phyloP scores from a whole-genome alignment of 1,284 basidiomycete genomes.

The Pseudozyma pruni region DNA sequence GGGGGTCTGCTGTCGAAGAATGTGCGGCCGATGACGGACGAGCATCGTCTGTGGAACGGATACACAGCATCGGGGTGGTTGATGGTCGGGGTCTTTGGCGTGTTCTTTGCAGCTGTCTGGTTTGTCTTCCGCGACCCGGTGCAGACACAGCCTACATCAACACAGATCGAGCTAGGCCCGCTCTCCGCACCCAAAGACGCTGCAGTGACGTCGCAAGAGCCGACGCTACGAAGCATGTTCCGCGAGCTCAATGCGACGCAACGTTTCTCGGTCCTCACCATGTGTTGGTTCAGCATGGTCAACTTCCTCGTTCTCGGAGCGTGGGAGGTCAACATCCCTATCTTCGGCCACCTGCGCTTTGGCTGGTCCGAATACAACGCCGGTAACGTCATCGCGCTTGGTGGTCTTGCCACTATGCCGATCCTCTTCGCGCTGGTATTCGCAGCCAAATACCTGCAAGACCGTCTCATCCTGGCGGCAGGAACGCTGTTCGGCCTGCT shows the following conservation, averaged over 20 bases:
- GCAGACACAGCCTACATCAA: background rate
- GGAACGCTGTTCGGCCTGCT: slow-evolving; percentile 41
- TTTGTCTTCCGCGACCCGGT: slow-evolving; percentile 34
- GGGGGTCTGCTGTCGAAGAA: slow-evolving; percentile 42
- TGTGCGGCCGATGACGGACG: slow-evolving; percentile 32
- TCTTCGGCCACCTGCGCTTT: slow-evolving; percentile 38
- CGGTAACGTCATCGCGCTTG: slow-evolving; percentile 50
- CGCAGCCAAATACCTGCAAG: slow-evolving; percentile 37
- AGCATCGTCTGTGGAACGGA: slow-evolving; percentile 43
- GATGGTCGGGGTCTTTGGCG: slow-evolving; percentile 42
- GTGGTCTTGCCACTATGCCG: slow-evolving; percentile 43
- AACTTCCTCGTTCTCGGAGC: slow-evolving; percentile 51
- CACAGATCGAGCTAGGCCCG: slow-evolving; percentile 11
- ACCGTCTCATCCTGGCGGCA: slow-evolving; percentile 39
- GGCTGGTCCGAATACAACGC: slow-evolving; percentile 50
- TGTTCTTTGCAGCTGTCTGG: slow-evolving; percentile 28
- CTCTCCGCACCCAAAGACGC: background rate
- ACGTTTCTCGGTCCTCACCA: slow-evolving; percentile 42
- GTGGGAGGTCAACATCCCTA: slow-evolving; percentile 52
- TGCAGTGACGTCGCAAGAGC: background rate
- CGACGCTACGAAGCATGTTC: slow-evolving; percentile 25
- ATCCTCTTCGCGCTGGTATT: slow-evolving; percentile 48
- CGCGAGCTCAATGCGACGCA: slow-evolving; percentile 36
- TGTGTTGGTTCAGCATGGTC: slow-evolving; percentile 55
- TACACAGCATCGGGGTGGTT: slow-evolving; percentile 47